phyloP scores from a whole-genome alignment of 2,329 filamentous ascomycete species.

The Chaetomium globosum region DNA sequence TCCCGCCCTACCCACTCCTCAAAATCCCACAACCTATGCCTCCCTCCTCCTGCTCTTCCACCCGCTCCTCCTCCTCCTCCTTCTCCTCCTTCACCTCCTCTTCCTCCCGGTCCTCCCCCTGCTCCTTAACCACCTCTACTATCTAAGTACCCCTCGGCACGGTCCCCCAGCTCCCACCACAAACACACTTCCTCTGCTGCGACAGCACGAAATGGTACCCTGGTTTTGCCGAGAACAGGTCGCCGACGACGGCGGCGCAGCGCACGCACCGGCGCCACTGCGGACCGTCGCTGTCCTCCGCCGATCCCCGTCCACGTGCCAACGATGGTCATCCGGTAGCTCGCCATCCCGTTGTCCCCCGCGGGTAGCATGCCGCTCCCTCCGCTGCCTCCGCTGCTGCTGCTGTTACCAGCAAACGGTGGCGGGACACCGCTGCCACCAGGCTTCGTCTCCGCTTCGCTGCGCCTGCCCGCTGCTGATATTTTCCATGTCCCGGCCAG shows the following conservation, averaged over 20 bases:
- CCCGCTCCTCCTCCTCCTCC: no score
- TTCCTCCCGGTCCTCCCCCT: neutral
- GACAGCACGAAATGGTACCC: conserved; percentile 57
- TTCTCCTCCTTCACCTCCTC: no score
- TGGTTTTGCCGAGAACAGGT: conserved; percentile 52
- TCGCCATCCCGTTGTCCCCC: conserved; percentile 9
- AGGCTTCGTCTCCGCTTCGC: neutral
- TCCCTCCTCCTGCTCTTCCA: no score
- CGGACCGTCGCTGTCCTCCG: conserved; percentile 22
- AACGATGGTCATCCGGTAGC: neutral
- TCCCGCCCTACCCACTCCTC: neutral
- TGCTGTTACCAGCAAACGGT: conserved; percentile 3
- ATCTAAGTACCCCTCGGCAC: conserved; percentile 38
- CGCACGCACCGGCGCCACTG: conserved; percentile 58
- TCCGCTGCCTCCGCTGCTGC: neutral
- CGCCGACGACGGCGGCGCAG: conserved; percentile 68
- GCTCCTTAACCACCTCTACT: neutral
- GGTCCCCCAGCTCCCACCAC: conserved; percentile 57
- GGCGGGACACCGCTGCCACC: no score
- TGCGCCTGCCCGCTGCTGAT: neutral
- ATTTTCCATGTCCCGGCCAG: conserved; percentile 36
- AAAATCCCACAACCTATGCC: no score
- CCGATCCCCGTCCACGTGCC: conserved; percentile 11
- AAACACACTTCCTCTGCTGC: conserved; percentile 59
- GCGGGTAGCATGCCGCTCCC: no score